phyloP scores from a whole-genome alignment of 2,329 filamentous ascomycete genomes.

The Rasamsonia emersonii region DNA sequence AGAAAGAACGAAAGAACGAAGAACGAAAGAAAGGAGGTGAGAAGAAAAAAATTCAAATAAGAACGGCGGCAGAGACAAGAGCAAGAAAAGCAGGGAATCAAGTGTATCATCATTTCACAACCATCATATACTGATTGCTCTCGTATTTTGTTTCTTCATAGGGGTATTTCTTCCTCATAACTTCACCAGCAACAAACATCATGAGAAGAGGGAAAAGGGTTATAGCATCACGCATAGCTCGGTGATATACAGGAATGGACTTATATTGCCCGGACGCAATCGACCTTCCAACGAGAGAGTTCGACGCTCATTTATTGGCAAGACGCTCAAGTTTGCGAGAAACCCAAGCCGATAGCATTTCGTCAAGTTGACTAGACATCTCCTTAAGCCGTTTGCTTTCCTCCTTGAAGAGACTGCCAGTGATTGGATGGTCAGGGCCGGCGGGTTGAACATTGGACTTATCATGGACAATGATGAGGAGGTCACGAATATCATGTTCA shows the following conservation, averaged over 20 bases:
- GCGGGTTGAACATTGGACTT: slow-evolving; percentile 74
- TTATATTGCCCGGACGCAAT: no score
- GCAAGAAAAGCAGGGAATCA: slow-evolving; percentile 4
- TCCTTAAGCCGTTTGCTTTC: slow-evolving; percentile 79
- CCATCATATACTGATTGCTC: no score
- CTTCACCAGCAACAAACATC: no score
- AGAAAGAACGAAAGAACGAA: slow-evolving; percentile 2
- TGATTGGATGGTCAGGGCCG: slow-evolving; percentile 76
- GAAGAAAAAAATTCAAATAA: slow-evolving; percentile 10
- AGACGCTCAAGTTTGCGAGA: slow-evolving; percentile 31
- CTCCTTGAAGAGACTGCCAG: slow-evolving; percentile 70
- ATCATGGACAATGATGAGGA: slow-evolving; percentile 86
- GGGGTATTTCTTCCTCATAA: no score
- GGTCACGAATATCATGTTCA: slow-evolving; percentile 76
- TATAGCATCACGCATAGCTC: no score
- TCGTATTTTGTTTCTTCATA: no score
- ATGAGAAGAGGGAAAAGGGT: no score
- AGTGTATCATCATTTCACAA: no score
- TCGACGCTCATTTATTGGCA: no score
- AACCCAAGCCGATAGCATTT: slow-evolving; percentile 75
- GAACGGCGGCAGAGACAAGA: slow-evolving; percentile 6
- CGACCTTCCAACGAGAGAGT: no score
- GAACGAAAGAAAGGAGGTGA: slow-evolving; percentile 11
- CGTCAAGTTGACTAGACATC: slow-evolving; percentile 83
- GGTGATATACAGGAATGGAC: no score